These are phyloP conservation scores for Acrocalymma vagum DNA, from an alignment of 2,329 filamentous ascomycete species.

Conservation along the genomic window DNA sequence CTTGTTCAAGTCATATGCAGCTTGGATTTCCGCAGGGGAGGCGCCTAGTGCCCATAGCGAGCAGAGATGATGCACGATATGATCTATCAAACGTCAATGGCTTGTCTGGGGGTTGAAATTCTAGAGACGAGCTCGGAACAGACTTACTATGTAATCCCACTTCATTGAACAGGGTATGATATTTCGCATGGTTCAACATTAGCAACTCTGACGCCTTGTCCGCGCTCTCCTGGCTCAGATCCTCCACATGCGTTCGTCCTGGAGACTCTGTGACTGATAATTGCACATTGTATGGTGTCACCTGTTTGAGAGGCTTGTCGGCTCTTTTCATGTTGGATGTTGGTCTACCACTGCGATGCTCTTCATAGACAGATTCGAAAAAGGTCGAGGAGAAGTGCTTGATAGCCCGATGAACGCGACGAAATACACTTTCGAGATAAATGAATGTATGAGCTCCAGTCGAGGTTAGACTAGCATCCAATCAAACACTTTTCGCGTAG, in stretches of 20 bases:
- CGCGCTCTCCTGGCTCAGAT: slow-evolving; percentile 12
- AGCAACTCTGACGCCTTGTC: slow-evolving; percentile 15
- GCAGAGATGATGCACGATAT: slow-evolving; percentile 36
- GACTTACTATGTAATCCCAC: slow-evolving; percentile 18
- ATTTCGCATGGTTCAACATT: slow-evolving; percentile 19
- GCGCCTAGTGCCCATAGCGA: slow-evolving; percentile 29
- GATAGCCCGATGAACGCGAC: too few species aligned
- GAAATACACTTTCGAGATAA: too few species aligned
- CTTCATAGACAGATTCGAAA: too few species aligned
- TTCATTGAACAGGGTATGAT: slow-evolving; percentile 18
- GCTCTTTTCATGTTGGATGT: too few species aligned
- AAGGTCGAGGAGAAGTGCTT: too few species aligned
- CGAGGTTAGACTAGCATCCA: too few species aligned
- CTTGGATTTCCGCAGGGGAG: slow-evolving; percentile 20
- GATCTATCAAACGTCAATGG: slow-evolving; percentile 17
- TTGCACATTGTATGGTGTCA: slow-evolving; percentile 8
- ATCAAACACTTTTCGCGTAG: too few species aligned
- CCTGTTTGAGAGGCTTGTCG: neutral
- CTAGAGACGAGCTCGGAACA: too few species aligned
- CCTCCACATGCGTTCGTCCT: slow-evolving; percentile 11
- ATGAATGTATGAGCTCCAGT: too few species aligned
- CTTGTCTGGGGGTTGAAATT: too few species aligned
- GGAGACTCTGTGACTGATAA: slow-evolving; percentile 2
- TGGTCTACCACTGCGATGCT: too few species aligned
- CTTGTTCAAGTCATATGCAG: slow-evolving; percentile 23